These are phyloP conservation scores for Cyberlindnera saturnus DNA, from an alignment of 805 yeast species.

Conservation along the genomic window DNA sequence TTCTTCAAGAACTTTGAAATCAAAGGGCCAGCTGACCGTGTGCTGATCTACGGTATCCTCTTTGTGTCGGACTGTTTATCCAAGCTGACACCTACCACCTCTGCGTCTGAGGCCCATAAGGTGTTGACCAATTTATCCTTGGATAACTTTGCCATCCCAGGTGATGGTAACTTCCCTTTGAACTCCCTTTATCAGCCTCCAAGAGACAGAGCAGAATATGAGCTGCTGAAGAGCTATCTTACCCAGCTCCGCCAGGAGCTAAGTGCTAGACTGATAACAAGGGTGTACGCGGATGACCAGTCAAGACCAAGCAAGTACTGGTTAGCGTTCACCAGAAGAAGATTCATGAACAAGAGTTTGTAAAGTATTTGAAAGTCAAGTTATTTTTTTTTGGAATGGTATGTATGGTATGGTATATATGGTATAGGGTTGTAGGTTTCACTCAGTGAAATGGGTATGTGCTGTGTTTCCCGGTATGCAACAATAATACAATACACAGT, in stretches of 20 bases:
- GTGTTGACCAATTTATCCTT: constrained; percentile 78
- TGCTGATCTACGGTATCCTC: constrained; percentile 88
- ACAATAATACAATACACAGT: too few relatives aligned
- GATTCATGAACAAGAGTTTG: constrained; percentile 90
- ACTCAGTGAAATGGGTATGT: too few relatives aligned
- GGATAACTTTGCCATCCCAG: constrained; percentile 88
- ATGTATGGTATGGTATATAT: too few relatives aligned
- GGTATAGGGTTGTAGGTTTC: too few relatives aligned
- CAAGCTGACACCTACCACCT: constrained; percentile 43
- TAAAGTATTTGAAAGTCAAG: not conserved
- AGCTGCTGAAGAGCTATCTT: constrained; percentile 72
- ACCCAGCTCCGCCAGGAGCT: constrained; percentile 94
- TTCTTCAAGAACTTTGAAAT: constrained; percentile 96
- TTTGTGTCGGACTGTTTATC: constrained; percentile 82
- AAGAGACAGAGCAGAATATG: constrained; percentile 65
- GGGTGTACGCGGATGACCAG: constrained; percentile 59
- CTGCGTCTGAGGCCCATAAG: constrained; percentile 55
- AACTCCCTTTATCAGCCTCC: constrained; percentile 75
- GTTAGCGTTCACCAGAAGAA: constrained; percentile 92
- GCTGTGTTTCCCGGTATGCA: too few relatives aligned
- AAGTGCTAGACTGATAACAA: constrained; percentile 68
- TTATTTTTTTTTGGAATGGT: too few relatives aligned
- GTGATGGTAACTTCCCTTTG: constrained; percentile 91
- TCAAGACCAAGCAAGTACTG: constrained; percentile 80
- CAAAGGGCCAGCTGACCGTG: constrained; percentile 90